phyloP scores from a whole-genome alignment of 2,329 filamentous ascomycete genomes.

The Aspergillus niger region DNA sequence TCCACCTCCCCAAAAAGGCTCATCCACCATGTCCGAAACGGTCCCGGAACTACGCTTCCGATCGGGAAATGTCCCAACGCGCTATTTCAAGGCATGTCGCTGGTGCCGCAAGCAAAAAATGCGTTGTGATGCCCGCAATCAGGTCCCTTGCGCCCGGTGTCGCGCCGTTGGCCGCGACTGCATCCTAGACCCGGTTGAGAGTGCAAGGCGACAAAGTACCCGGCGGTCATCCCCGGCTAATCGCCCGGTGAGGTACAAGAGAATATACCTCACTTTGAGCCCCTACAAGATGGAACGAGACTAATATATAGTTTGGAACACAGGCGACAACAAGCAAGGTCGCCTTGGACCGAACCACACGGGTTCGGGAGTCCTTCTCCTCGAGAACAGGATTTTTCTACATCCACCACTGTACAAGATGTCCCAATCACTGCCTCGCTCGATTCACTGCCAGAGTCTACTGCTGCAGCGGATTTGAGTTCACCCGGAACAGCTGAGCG shows the following conservation, averaged over 20 bases:
- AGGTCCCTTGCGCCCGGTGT: constrained; percentile 39
- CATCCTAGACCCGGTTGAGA: constrained; percentile 36
- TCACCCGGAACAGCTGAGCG: constrained; percentile 29
- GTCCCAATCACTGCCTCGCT: constrained; percentile 24
- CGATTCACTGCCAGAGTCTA: constrained; percentile 25
- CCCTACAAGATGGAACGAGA: too few relatives aligned
- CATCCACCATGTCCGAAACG: background rate
- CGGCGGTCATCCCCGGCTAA: constrained; percentile 10
- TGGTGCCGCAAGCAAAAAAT: constrained; percentile 40
- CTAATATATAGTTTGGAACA: background rate
- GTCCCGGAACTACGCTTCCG: constrained; percentile 6
- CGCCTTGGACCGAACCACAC: constrained; percentile 6
- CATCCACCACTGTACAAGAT: constrained; percentile 22
- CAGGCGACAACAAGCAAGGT: background rate
- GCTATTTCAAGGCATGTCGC: constrained; percentile 40
- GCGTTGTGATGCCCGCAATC: constrained; percentile 39
- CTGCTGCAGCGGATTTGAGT: constrained; percentile 20
- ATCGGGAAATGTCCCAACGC: constrained; percentile 33
- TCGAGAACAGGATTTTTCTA: constrained; percentile 31
- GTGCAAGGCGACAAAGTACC: constrained; percentile 25
- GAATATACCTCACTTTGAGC: background rate
- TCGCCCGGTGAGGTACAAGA: background rate
- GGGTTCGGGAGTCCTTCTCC: constrained; percentile 28
- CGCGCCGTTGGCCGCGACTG: constrained; percentile 36
- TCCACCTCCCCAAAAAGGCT: background rate